phyloP scores from a whole-genome alignment of 2,329 filamentous ascomycete genomes.

The Fusarium napiforme region DNA sequence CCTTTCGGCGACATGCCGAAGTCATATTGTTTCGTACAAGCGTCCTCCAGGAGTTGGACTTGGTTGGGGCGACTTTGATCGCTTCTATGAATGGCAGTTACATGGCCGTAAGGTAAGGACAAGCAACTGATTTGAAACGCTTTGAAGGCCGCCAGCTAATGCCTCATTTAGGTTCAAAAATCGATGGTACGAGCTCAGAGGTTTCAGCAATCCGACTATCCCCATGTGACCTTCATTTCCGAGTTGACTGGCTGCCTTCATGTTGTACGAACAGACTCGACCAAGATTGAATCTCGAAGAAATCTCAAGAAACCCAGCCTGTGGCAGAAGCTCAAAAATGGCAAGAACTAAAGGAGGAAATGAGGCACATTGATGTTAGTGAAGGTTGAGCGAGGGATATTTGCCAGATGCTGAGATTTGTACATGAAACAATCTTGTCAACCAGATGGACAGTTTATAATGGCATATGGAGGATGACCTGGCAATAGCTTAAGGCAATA shows the following conservation, averaged over 20 bases:
- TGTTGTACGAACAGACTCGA: neutral
- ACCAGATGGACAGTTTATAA: neutral
- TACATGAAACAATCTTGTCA: neutral
- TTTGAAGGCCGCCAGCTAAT: neutral
- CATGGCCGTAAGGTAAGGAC: slow-evolving; percentile 50
- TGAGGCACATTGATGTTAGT: neutral
- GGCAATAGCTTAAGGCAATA: too few relatives aligned
- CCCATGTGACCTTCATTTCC: neutral
- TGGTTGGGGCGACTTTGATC: slow-evolving; percentile 4
- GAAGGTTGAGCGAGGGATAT: neutral
- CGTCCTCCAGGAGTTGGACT: neutral
- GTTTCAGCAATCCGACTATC: neutral
- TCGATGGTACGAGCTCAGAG: neutral
- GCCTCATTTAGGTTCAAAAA: neutral
- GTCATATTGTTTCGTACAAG: neutral
- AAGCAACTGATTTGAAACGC: slow-evolving; percentile 27
- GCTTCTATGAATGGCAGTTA: neutral
- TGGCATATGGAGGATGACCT: neutral
- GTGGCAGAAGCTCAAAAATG: neutral
- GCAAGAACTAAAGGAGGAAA: too few relatives aligned
- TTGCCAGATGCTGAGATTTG: neutral
- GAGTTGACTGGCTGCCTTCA: neutral
- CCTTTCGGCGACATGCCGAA: neutral
- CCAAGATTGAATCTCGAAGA: neutral
- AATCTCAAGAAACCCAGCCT: neutral